Evolutionary conservation across 192 early-diverging fungal species (phyloP).

Genomic region (Coemansia sp.): DNA sequence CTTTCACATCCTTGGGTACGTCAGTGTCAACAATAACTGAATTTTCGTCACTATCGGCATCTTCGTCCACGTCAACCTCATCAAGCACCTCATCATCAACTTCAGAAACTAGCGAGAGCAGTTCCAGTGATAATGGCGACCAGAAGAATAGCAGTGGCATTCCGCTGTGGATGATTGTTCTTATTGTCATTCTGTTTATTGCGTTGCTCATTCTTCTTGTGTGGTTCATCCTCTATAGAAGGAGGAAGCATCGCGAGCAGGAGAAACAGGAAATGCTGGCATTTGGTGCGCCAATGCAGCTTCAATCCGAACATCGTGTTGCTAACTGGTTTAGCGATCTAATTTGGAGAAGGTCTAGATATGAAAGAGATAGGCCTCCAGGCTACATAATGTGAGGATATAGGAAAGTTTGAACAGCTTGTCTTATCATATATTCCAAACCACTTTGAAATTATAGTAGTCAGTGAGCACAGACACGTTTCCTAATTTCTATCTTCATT

Average conservation of each 20-base stretch:
- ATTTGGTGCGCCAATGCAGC: constrained; percentile 1
- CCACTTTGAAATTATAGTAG: no score
- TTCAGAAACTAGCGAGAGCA: background rate
- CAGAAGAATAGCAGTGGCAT: background rate
- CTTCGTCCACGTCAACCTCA: background rate
- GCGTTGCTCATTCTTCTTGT: background rate
- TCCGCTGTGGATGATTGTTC: background rate
- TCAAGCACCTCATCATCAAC: background rate
- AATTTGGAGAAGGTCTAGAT: background rate
- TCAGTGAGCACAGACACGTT: no score
- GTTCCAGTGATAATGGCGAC: background rate
- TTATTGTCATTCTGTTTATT: background rate
- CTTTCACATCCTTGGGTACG: background rate
- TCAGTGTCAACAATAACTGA: background rate
- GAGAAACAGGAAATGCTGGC: background rate
- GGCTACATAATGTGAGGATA: background rate
- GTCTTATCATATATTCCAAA: no score
- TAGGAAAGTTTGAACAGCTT: no score
- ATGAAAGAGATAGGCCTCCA: no score
- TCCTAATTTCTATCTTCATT: no score
- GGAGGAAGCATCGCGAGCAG: background rate
- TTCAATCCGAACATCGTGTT: background rate
- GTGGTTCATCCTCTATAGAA: background rate
- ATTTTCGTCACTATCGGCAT: background rate
- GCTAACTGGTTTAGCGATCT: background rate